Base-by-base conservation (phyloP, 2,329 filamentous ascomycete genomes). In the Arthrinium puccinioides region DNA sequence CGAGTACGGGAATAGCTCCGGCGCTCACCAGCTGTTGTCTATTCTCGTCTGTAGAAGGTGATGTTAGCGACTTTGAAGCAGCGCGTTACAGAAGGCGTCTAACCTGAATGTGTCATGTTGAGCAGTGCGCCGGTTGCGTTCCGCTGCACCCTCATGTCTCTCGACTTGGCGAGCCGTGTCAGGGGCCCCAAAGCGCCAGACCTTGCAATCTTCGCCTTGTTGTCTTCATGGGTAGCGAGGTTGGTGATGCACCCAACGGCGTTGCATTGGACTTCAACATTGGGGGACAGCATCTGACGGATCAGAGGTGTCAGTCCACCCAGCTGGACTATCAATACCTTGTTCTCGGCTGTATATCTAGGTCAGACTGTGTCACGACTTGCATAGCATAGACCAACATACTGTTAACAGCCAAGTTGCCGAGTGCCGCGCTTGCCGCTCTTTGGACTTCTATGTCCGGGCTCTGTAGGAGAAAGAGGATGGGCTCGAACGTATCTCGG, bases 21-120 rank as follows among this genome's bases (percentile, higher is more conserved):
- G 92, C 92, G 49, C 94, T 94, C 48, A 98, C 92, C 20, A 98
- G 82, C 61, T 98, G 89, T 63, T 97, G 88, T 50, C 92, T 81
- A 62, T 98, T 98, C 62, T 98, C 92, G 60, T 97, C 92, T 92
- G 58, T 15, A 26, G 9, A 19, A n/a, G n/a, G 37, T 42, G 30
- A 42, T 37, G 24, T n/a, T 24, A n/a, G 29, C 33, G 19, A 23
- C 33, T 20, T 31, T 18, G 25, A 29, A 45, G 64, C 26, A 54
- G 49, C 20, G 39, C 16, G 13, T 15, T 15, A 49, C 9, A 11
- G 31, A 27, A 14, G 24, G 15, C 30, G 32, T 50, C 74, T 42
- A 77, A 94, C 88, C 88, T 46, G 89, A 97, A 68, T 98, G 92
- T 52, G 92, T 98, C 92, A 98, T 98, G 63, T 98, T 98, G 48